Evolutionary conservation across 1,284 basidiomycete species (phyloP).

Genomic region (Ceratobasidium sp.): DNA sequence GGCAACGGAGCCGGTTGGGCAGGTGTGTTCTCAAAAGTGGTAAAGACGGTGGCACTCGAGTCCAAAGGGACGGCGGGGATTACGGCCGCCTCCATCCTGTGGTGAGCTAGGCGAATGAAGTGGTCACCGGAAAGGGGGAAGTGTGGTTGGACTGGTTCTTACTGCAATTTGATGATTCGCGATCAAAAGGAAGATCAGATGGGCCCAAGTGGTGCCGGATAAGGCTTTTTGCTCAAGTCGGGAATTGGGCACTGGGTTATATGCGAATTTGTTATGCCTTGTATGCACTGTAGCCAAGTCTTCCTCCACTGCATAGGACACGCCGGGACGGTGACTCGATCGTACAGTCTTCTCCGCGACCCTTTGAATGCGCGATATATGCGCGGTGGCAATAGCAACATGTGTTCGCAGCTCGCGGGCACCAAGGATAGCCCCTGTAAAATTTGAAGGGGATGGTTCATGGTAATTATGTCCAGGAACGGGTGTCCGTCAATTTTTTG

Average conservation of each 20-base stretch:
- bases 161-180: neutral
- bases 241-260: neutral
- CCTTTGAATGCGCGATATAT: constrained; percentile 3
- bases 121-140: neutral
- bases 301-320: neutral
- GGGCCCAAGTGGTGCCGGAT: neutral
- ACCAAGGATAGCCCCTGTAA: neutral
- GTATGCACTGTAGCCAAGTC: neutral
- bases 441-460: neutral
- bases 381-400: neutral
- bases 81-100: neutral
- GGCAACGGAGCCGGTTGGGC: constrained; percentile 59
- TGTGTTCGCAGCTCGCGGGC: no score
- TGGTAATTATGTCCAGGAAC: neutral
- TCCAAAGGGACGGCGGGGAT: constrained; percentile 24
- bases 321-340: no score
- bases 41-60: constrained; percentile 15
- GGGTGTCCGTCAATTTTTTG: neutral
- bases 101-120: neutral
- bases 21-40: constrained; percentile 12
- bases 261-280: neutral
- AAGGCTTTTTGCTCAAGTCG: neutral
- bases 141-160: neutral
- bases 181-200: neutral
- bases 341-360: neutral